Evolutionary conservation across 2,329 filamentous ascomycete genomes (phyloP), one percentile per base, ranked within the genome.

Genomic region (Apiospora saccharicola): DNA sequence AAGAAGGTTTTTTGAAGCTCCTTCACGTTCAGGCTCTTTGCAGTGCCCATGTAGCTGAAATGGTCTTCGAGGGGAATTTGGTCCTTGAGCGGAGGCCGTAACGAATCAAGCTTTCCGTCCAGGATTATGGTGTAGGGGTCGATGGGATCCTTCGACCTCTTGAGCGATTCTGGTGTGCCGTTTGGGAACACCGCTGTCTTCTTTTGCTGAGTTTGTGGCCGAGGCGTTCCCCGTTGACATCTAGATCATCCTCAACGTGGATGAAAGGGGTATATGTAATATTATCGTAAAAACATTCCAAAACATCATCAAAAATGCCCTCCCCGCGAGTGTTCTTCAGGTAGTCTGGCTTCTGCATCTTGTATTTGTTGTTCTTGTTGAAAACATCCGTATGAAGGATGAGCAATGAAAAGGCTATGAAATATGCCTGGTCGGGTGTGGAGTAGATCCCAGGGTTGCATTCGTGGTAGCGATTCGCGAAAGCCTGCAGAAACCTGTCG

Each of bases 351-450:
- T 97, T 97, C 79, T 97, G 95, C 96, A 99, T 99, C 83, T 99
- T 99, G 82, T 96, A 90, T 84, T 98, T 98, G 85, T 98, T 98
- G 85, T 98, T 99, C 83, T 97, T 98, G 86, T 99, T 99, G 90
- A 98, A 98, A n/a, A 97, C 94, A 80, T 99, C 96, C 0, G 96
- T 98, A 78, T 99, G 96, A 46, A 99, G 86, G 76, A 99, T 98
- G 73, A 99, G 89, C 72, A 99, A 91, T 1, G 96, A 98, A 80
- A 99, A 99, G 22, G 96, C 95, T 75, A 98, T 96, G 78, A 98
- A 98, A 81, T 98, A 98, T n/a, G 96, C 95, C 83, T 98, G 94
- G 79, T 98, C 96, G 77, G 95, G 91, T 46, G 92, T 92, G 34
- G 93, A 89, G 82, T 97, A 99, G 73, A 99, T 97, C 51, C 96